phyloP scores from a whole-genome alignment of 139 green algal species.

The Chlamydomonas sp. region DNA sequence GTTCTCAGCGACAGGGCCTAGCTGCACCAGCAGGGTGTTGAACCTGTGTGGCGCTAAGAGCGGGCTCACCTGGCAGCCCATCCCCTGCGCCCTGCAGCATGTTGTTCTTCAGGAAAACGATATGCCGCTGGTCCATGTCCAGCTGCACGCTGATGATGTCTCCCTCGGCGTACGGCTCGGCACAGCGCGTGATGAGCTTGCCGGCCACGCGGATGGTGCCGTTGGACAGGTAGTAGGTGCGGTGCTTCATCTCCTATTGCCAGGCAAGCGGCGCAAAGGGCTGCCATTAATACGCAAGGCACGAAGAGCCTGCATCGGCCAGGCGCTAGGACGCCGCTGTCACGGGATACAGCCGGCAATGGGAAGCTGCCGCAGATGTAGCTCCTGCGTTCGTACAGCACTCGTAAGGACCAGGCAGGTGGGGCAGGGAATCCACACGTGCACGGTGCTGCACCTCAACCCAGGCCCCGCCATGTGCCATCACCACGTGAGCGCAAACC shows the following conservation, averaged over 20 bases:
- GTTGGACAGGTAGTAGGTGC: conserved; percentile 75
- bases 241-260: conserved; percentile 72
- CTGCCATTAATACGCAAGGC: too few relatives aligned
- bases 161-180: conserved; percentile 72
- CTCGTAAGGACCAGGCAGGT: too few relatives aligned
- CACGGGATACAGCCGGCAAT: too few relatives aligned
- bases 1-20: too few relatives aligned
- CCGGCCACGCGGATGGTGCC: conserved; percentile 66
- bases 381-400: too few relatives aligned
- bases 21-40: too few relatives aligned
- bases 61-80: conserved; percentile 58
- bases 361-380: too few relatives aligned
- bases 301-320: too few relatives aligned
- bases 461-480: background rate
- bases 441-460: too few relatives aligned
- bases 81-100: conserved; percentile 64
- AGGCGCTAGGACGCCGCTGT: too few relatives aligned
- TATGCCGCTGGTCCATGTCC: conserved; percentile 68
- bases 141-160: conserved; percentile 70
- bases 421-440: too few relatives aligned
- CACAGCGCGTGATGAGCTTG: conserved; percentile 73
- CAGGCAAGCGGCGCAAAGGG: too few relatives aligned
- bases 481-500: background rate
- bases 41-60: background rate
- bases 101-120: conserved; percentile 72